These are phyloP conservation scores for Afroboletus lepidellus DNA, from an alignment of 1,284 basidiomycete species.

Conservation along the genomic window DNA sequence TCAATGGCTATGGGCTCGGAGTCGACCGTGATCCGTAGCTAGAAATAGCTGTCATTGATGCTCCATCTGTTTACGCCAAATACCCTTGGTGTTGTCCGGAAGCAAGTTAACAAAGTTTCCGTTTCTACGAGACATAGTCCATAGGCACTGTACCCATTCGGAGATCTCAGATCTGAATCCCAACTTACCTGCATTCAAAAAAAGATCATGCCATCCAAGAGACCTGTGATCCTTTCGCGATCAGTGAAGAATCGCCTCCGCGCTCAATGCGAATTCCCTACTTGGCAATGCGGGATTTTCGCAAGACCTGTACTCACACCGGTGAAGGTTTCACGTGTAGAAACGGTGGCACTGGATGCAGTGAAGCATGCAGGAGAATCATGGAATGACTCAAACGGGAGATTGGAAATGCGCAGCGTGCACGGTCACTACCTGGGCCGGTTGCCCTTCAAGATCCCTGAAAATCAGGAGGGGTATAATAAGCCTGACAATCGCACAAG, in stretches of 20 bases:
- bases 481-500: not conserved
- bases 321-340: not conserved
- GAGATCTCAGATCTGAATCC: no score
- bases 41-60: no score
- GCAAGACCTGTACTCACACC: not conserved
- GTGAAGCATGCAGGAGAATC: not conserved
- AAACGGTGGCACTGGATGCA: not conserved
- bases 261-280: not conserved
- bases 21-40: no score
- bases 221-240: not conserved
- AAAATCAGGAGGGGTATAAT: not conserved
- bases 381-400: not conserved
- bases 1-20: no score
- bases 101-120: no score
- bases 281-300: not conserved
- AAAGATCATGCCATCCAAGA: not conserved
- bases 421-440: not conserved
- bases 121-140: no score
- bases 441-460: not conserved
- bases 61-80: no score
- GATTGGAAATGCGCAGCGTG: not conserved
- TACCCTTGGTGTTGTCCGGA: no score
- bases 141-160: no score
- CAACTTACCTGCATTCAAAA: no score
- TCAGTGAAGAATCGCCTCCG: not conserved